These are phyloP conservation scores for Diutina pseudorugosa DNA, from an alignment of 1,139 yeast genomes.

Conservation along the genomic window DNA sequence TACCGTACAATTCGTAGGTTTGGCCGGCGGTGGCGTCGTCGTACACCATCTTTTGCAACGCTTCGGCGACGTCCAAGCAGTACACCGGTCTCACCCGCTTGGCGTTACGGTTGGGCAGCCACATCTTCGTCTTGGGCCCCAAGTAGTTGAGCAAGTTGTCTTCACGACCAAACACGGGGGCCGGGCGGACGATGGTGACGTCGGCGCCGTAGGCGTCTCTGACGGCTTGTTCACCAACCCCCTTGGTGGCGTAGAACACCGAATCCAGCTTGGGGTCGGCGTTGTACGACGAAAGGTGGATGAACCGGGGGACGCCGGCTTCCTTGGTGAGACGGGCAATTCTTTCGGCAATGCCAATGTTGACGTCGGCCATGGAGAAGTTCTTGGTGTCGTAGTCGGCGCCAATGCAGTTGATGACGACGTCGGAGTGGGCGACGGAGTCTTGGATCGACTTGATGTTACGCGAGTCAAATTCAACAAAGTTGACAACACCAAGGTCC, in stretches of 20 bases:
- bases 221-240: constrained; percentile 64
- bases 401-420: constrained; percentile 73
- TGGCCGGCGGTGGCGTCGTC: constrained; percentile 75
- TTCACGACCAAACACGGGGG: constrained; percentile 70
- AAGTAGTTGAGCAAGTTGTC: constrained; percentile 60
- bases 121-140: constrained; percentile 42
- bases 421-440: constrained; percentile 70
- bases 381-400: constrained; percentile 70
- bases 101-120: constrained; percentile 55
- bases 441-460: constrained; percentile 68
- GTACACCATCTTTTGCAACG: constrained; percentile 65
- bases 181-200: constrained; percentile 78
- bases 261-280: constrained; percentile 63
- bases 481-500: constrained; percentile 79
- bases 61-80: constrained; percentile 68
- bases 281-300: constrained; percentile 74
- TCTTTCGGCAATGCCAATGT: constrained; percentile 68
- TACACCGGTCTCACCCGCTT: constrained; percentile 65
- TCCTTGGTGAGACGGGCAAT: constrained; percentile 65
- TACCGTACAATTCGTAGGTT: constrained; percentile 68
- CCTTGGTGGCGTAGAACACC: constrained; percentile 69
- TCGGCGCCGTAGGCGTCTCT: constrained; percentile 51
- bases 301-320: constrained; percentile 61
- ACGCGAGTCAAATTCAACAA: constrained; percentile 74
- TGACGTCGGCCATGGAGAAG: constrained; percentile 72